A percentile compares a stretch with the other conserved stretches of the same genome.
These are phyloP conservation scores for Kodamaea fukazawae DNA, from an alignment of 805 yeast genomes.

Conservation along the genomic window DNA sequence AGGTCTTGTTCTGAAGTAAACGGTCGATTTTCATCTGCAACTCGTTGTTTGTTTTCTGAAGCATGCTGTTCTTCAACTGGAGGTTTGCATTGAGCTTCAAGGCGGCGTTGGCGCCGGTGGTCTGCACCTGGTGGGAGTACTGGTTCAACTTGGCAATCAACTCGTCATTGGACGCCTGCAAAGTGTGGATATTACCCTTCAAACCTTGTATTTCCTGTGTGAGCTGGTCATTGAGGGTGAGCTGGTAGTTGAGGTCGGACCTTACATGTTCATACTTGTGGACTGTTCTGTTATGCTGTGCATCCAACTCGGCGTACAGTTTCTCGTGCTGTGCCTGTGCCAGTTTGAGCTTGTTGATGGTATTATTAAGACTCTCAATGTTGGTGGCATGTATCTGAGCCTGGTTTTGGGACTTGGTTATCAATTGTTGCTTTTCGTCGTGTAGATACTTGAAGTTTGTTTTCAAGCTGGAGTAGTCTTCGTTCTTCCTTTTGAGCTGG, in stretches of 20 bases:
- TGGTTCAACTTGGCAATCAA: constrained; percentile 33
- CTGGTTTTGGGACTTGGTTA: constrained; percentile 32
- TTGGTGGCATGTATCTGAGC: constrained; percentile 23
- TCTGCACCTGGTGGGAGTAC: constrained; percentile 7
- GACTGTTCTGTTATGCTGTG: constrained; percentile 21
- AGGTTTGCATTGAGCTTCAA: constrained; percentile 17
- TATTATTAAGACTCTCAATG: constrained; percentile 16
- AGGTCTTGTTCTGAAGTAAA: constrained; percentile 46
- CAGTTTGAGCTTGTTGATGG: constrained; percentile 17
- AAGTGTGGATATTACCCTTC: constrained; percentile 28
- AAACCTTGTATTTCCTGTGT: constrained; percentile 33
- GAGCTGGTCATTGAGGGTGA: constrained; percentile 36
- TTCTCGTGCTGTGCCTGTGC: constrained; percentile 16
- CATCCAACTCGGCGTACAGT: constrained; percentile 17
- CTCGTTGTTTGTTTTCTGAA: constrained; percentile 51
- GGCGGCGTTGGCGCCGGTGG: constrained; percentile 12
- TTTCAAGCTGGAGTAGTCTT: constrained; percentile 31
- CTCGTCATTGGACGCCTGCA: constrained; percentile 27
- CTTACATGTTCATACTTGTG: constrained; percentile 33
- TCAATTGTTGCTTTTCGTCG: constrained; percentile 31
- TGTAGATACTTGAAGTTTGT: constrained; percentile 35
- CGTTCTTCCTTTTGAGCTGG: constrained; percentile 29
- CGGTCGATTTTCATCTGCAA: constrained; percentile 52
- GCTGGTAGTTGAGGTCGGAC: constrained; percentile 33
- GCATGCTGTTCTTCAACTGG: constrained; percentile 28